Base-by-base conservation (phyloP, 148 eudicot species). In the Vaccinium myrtillus region DNA sequence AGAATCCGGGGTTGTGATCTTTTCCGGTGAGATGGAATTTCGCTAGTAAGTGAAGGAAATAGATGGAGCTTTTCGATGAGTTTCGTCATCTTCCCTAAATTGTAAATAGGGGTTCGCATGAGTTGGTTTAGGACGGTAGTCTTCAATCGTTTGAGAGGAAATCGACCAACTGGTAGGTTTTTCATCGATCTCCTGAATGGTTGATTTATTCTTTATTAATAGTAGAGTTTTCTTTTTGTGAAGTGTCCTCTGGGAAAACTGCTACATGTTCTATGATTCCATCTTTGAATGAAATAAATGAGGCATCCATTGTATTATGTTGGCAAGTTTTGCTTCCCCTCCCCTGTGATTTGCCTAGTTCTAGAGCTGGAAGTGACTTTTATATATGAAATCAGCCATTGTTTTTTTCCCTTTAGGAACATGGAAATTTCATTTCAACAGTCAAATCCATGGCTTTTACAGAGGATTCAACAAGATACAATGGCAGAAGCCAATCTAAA, bases 51-150 rank as follows among this genome's bases (percentile, higher is more conserved):
- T 2, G 39, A 58, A 11, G 59, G 46, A 30, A 67, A 18, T 74
- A 36, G 80, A 43, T 58, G 82, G 78, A 49, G 46, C 73, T 79
- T 65, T 84, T 10, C 48, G 11, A 7, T 54, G 83, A 73, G 71
- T 39, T 79, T 36, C 54, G 32, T 70, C 74, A 27, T 84, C 43
- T 8, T 78, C 53, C 7, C 21, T 16, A 73, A 85, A 48, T 80
- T 85, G 83, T 85, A 71, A 36, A 85, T 85, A 51, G 69, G 23
- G 51, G 10, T 70, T 39, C 39, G 54, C 39, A 25, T 78, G 83
- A 79, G 82, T 79, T 85, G 25, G 56, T 85, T 69, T 80, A 49
- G 50, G 82, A 74, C 18, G 19, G 18, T 55, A 21, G 32, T 48
- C 25, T 59, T 19, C 48, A 30, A 78, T 79, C 71, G 19, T 84